These are phyloP conservation scores for Litsea cubeba DNA, from an alignment of 164 flowering plant genomes.

Conservation along the genomic window DNA sequence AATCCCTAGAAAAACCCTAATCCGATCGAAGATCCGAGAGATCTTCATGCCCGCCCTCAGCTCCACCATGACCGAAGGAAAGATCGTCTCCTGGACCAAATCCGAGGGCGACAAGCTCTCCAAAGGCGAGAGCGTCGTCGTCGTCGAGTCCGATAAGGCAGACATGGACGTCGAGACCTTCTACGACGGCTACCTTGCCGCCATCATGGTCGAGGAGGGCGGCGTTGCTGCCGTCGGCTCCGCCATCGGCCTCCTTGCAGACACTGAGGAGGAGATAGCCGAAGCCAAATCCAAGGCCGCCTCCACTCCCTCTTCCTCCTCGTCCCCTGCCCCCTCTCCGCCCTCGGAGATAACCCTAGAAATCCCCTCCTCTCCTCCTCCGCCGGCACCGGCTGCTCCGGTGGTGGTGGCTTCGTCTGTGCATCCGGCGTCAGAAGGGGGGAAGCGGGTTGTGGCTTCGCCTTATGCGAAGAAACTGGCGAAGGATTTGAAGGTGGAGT, in stretches of 20 bases:
- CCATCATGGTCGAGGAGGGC: slow-evolving; percentile 91
- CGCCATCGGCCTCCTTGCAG: slow-evolving; percentile 83
- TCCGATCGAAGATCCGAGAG: slow-evolving; percentile 84
- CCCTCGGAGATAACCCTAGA: slow-evolving; percentile 9
- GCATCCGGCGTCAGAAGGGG: slow-evolving; percentile 90
- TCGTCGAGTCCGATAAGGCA: slow-evolving; percentile 96
- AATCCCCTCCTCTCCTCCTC: not conserved
- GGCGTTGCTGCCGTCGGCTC: slow-evolving; percentile 97
- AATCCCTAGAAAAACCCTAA: slow-evolving; percentile 9
- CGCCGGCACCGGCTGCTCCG: slow-evolving; percentile 5
- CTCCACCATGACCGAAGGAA: slow-evolving; percentile 98
- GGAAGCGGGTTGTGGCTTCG: slow-evolving; percentile 81
- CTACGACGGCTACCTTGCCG: slow-evolving; percentile 89
- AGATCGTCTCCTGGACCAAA: slow-evolving; percentile 87
- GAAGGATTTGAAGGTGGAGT: slow-evolving; percentile 79
- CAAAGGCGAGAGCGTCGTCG: slow-evolving; percentile 94
- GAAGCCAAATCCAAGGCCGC: slow-evolving; percentile 53
- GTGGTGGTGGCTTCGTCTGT: slow-evolving; percentile 21
- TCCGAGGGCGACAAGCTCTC: slow-evolving; percentile 88
- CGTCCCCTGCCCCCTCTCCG: slow-evolving; percentile 10
- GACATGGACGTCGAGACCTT: slow-evolving; percentile 99
- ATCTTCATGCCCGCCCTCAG: slow-evolving; percentile 99
- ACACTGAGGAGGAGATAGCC: slow-evolving; percentile 77
- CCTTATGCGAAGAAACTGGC: slow-evolving; percentile 97
- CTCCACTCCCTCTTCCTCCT: slow-evolving; percentile 9